A percentile compares a stretch with the other conserved stretches of the same genome.
Conservation (phyloP, 1,284 basidiomycete genomes). For the Cryptococcus jaspeensis region DNA sequence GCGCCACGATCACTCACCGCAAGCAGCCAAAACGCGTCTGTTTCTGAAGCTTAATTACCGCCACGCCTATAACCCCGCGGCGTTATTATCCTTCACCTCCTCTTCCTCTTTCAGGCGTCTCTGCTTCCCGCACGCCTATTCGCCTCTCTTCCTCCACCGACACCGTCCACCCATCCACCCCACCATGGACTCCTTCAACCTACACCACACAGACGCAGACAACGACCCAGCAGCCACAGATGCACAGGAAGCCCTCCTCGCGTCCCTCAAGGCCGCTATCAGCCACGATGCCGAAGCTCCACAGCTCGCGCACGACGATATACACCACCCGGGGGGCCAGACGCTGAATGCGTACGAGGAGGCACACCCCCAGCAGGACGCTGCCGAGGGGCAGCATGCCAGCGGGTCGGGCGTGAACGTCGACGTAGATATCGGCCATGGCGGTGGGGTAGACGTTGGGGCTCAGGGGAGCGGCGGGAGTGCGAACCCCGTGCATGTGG, state of each 20-base stretch:
- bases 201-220: not conserved
- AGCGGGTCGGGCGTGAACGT: no score
- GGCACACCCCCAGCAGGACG: not conserved
- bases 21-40: no score
- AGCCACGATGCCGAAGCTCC: conserved; percentile 6
- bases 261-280: conserved; percentile 14
- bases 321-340: not conserved
- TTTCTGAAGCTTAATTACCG: no score
- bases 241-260: conserved; percentile 16
- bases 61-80: not conserved
- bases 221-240: not conserved
- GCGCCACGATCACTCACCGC: no score
- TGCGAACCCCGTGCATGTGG: not conserved
- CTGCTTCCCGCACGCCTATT: conserved; percentile 14
- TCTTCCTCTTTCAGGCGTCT: not conserved
- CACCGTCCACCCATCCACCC: not conserved
- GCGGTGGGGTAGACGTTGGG: no score
- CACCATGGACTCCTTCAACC: not conserved
- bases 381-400: not conserved
- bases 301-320: not conserved
- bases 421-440: no score
- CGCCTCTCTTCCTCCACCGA: not conserved
- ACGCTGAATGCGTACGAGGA: not conserved
- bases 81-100: not conserved
- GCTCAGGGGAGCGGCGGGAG: not conserved